A percentile compares a stretch with the other conserved stretches of the same genome.
Conservation (phyloP, 2,329 filamentous ascomycete species). For the Colletotrichum sidae region DNA sequence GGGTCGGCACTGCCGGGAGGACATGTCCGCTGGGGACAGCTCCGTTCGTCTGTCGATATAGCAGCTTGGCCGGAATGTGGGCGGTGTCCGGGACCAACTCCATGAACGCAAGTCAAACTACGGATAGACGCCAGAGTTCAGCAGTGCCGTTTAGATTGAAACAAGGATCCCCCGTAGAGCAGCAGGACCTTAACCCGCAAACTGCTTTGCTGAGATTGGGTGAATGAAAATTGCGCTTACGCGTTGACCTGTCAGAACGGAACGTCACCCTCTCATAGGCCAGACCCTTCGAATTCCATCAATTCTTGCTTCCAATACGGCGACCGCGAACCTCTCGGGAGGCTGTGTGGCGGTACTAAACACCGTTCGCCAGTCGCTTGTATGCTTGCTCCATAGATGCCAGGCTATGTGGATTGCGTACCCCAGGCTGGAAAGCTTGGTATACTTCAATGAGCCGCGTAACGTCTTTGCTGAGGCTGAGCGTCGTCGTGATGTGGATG, state of each 20-base stretch:
- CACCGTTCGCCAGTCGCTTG: not conserved
- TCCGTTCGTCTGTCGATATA: too few relatives aligned
- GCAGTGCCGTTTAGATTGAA: slow-evolving; percentile 12
- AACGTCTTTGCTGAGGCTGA: slow-evolving; percentile 14
- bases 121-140: not conserved
- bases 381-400: slow-evolving; percentile 2
- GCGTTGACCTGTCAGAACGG: slow-evolving; percentile 21
- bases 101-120: slow-evolving; percentile 1
- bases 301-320: not conserved
- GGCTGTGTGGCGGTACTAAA: not conserved
- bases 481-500: slow-evolving; percentile 25
- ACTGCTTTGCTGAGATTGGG: slow-evolving; percentile 3
- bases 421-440: slow-evolving; percentile 19
- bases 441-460: slow-evolving; percentile 28
- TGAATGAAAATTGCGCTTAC: slow-evolving; percentile 4
- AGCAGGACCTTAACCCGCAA: slow-evolving; percentile 4
- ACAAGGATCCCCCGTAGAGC: slow-evolving; percentile 17
- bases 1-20: not conserved
- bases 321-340: slow-evolving; percentile 6
- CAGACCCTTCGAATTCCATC: slow-evolving; percentile 14
- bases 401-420: not conserved
- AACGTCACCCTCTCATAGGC: slow-evolving; percentile 16
- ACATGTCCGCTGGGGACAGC: not conserved
- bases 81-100: slow-evolving; percentile 6
- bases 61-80: slow-evolving; percentile 11